Evolutionary conservation across 164 flowering plant genomes (phyloP), one percentile per base, ranked within the genome.

Genomic region (Houttuynia cordata): DNA sequence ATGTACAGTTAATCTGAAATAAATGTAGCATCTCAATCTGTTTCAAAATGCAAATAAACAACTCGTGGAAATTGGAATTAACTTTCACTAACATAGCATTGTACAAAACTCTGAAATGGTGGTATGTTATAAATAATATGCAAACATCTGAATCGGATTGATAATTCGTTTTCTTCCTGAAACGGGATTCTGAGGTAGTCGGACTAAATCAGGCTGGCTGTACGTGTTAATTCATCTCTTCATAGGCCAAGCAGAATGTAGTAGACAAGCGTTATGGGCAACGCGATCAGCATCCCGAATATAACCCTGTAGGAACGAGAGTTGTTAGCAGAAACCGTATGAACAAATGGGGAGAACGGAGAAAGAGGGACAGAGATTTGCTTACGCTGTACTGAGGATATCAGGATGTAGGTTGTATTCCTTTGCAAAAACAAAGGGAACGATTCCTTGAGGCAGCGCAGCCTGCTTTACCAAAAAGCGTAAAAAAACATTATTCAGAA

Each of bases 381-480:
- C 76, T 73, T 20, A 77, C 80, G 61, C 80, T 12, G 96, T 89
- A 80, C 96, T 89, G 56, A 89, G 93, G 76, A 89, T 89, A 61
- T 81, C 89, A 66, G 96, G 94, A 66, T 89, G 93, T 45, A 89
- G 85, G 53, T 85, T 89, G 78, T 86, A 88, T 62, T 86, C 93
- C 74, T 86, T 86, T 17, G 93, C 93, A 61, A 86, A 86, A 64
- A 88, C 96, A 76, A 88, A 88, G 76, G 96, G 96, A 68, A 88
- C 96, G 79, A 88, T 88, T 57, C 96, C 96, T 78, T 89, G 96
- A 30, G 96, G 96, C 15, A 89, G 84, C 67, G 93, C 86, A 20
- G 96, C 88, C 96, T 88, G 88, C 61, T 56, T 62, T 53, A 50
- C 58, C 34, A 34, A 56, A 18, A 47, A 53, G 45, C 54, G 62